Evolutionary conservation across 2,329 filamentous ascomycete genomes (phyloP).

Genomic region (Fusarium piperis): DNA sequence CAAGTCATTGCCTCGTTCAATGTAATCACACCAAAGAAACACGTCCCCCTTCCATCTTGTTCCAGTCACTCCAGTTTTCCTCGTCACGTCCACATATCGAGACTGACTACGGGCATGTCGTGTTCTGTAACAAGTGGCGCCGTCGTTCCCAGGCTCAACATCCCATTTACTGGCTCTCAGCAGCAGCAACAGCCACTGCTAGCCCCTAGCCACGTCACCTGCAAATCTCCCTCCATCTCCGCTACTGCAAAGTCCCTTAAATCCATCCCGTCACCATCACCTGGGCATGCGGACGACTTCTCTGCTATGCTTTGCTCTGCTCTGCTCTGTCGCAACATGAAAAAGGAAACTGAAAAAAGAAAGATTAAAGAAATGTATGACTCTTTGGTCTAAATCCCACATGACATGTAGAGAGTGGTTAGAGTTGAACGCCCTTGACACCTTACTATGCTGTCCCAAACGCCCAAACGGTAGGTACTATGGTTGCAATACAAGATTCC

Average conservation of each 20-base stretch:
- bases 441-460: conserved; percentile 68
- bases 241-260: conserved; percentile 31
- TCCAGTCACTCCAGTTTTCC: conserved; percentile 28
- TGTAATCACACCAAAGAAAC: conserved; percentile 2
- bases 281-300: background rate
- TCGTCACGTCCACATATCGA: conserved; percentile 14
- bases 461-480: conserved; percentile 61
- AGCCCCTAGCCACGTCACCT: conserved; percentile 32
- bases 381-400: conserved; percentile 49
- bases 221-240: conserved; percentile 20
- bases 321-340: conserved; percentile 21
- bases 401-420: conserved; percentile 49
- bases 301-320: background rate
- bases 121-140: conserved; percentile 36
- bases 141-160: conserved; percentile 15
- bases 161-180: conserved; percentile 24
- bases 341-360: conserved; percentile 34
- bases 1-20: conserved; percentile 19
- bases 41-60: conserved; percentile 3
- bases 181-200: conserved; percentile 27
- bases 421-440: conserved; percentile 63
- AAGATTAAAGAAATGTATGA: conserved; percentile 52
- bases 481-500: conserved; percentile 62
- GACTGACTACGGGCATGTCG: background rate
- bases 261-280: conserved; percentile 25